Evolutionary conservation across 179 eudicot genomes (phyloP).

Genomic region (Vitellaria paradoxa): DNA sequence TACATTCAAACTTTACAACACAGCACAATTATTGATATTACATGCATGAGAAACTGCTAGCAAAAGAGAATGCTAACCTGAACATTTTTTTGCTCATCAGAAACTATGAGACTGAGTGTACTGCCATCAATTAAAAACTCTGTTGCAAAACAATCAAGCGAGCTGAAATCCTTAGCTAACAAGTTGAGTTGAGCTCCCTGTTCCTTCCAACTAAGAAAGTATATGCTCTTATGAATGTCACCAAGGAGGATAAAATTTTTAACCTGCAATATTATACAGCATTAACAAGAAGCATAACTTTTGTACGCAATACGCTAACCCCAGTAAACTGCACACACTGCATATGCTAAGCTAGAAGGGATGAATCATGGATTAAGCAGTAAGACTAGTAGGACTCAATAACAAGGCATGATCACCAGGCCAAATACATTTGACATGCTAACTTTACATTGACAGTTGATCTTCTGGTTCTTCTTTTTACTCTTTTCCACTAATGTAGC

Average conservation of each 20-base stretch:
- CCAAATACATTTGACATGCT: neutral
- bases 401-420: neutral
- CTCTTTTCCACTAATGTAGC: neutral
- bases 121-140: slow-evolving; percentile 97
- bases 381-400: neutral
- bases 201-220: slow-evolving; percentile 96
- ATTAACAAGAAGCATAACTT: slow-evolving; percentile 4
- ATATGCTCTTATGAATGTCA: slow-evolving; percentile 92
- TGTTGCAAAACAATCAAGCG: slow-evolving; percentile 92
- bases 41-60: slow-evolving; percentile 3
- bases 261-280: slow-evolving; percentile 52
- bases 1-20: neutral
- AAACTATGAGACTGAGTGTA: slow-evolving; percentile 90
- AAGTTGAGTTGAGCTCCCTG: slow-evolving; percentile 90
- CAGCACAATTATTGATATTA: neutral
- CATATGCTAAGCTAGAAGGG: slow-evolving; percentile 4
- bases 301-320: neutral
- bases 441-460: neutral
- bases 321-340: neutral
- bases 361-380: neutral
- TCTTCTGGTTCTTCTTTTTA: neutral
- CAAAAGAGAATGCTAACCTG: slow-evolving; percentile 53
- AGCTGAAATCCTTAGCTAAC: slow-evolving; percentile 92
- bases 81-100: slow-evolving; percentile 92
- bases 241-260: slow-evolving; percentile 95